A percentile compares a stretch with the other conserved stretches of the same genome.
These are phyloP conservation scores for Saccharum spontaneum DNA, from an alignment of 176 grass and related monocot genomes.

Conservation along the genomic window DNA sequence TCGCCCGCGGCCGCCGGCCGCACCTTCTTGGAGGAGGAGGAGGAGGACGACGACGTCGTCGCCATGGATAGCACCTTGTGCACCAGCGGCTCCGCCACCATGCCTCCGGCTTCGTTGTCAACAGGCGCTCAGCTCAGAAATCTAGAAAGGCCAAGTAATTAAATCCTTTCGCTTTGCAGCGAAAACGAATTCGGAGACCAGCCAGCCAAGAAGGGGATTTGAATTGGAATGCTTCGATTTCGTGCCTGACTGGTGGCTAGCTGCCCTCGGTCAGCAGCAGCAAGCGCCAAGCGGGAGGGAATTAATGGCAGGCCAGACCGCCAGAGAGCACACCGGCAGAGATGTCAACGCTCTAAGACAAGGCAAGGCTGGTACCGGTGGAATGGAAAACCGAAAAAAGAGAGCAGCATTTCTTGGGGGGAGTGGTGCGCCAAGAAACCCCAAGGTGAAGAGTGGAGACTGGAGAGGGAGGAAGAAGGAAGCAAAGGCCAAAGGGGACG, in stretches of 20 bases:
- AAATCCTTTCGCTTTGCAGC: not conserved
- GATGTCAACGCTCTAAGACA: slow-evolving; percentile 23
- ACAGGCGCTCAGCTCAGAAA: not conserved
- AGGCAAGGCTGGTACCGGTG: not conserved
- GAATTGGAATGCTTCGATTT: not conserved
- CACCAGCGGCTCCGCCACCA: slow-evolving; percentile 73
- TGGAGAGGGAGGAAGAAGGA: too few species aligned
- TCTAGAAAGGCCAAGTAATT: not conserved
- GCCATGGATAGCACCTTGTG: slow-evolving; percentile 77
- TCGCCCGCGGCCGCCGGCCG: slow-evolving; percentile 13
- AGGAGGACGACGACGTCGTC: slow-evolving; percentile 27
- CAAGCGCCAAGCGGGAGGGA: not conserved
- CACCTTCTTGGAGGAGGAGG: slow-evolving; percentile 55
- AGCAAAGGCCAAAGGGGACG: not conserved
- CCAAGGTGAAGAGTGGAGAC: too few species aligned
- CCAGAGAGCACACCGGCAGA: slow-evolving; percentile 4
- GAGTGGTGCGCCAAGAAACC: not conserved
- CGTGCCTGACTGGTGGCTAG: not conserved
- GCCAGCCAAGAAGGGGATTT: not conserved
- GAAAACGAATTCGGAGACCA: not conserved
- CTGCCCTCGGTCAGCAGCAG: not conserved
- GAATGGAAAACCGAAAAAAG: not conserved
- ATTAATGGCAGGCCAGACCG: slow-evolving; percentile 35
- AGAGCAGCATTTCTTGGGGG: slow-evolving; percentile 7
- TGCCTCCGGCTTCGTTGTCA: not conserved